Base-by-base conservation (phyloP, 177 flowering plant species). In the Vitis hybrid region DNA sequence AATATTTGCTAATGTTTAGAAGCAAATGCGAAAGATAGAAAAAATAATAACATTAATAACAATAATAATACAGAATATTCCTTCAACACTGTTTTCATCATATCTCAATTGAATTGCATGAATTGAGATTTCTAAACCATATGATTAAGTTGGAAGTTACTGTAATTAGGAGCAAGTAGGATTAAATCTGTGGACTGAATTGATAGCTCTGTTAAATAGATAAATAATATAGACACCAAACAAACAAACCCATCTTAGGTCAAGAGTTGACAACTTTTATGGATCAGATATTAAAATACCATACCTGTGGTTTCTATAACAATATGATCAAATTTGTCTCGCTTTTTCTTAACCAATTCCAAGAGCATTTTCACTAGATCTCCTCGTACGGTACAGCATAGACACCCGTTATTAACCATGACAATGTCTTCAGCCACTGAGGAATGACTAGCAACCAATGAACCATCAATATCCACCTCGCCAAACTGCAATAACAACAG, bases 271-370 rank as follows among this genome's bases (percentile, higher is more conserved):
- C 5, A 56, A 55, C 55, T 51, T 45, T 6, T 65, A 57, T 30
- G 39, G 18, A 62, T 51, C 23, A 60, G 21, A 54, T 11, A 56
- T 21, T 21, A 15, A 15, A 51, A 60, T 7, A 21, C 48, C 71
- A 56, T 78, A 95, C 99, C 99, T 67, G 98, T 93, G 26, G 99
- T 95, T 88, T 95, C 99, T 60, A 95, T 90, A 64, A 95, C 88
- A 75, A 95, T 95, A 73, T 95, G 99, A 78, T 95, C 99, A 76
- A 93, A 91, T 74, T 87, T 85, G 75, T 89, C 97, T 67, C 86
- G 66, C 76, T 82, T 95, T 60, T 79, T 86, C 87, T 79, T 87
- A 59, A 82, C 97, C 80, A 95, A 79, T 82, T 93, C 82, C 82
- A 95, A 75, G 18, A 95, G 86, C 97, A 95, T 83, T 78, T 93